Conservation (phyloP, 2,329 filamentous ascomycete genomes). For the Septoria linicola region DNA sequence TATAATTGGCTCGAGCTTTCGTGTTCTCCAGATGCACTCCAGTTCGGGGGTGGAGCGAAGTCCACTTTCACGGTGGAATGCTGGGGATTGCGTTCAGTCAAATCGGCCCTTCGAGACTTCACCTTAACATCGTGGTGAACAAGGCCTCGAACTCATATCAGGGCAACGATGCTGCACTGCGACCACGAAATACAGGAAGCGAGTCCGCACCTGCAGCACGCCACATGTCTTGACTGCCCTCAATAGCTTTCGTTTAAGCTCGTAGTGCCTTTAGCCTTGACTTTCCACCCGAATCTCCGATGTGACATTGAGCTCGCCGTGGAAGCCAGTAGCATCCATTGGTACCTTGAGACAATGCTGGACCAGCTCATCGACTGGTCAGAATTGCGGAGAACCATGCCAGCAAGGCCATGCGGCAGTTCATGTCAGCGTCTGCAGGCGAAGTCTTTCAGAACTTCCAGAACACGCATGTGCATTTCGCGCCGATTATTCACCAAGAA, state of each 20-base stretch:
- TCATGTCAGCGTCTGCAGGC: background rate
- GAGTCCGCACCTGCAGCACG: conserved; percentile 4
- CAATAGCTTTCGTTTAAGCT: background rate
- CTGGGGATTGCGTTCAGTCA: no score
- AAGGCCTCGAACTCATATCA: no score
- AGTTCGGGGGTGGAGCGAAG: no score
- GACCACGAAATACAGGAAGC: conserved; percentile 1
- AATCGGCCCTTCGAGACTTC: no score
- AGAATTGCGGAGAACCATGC: conserved; percentile 1
- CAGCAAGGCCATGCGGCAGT: background rate
- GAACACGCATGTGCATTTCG: background rate
- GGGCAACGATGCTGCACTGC: no score
- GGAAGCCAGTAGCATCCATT: background rate
- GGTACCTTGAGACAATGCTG: background rate
- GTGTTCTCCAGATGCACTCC: no score
- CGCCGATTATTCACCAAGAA: background rate
- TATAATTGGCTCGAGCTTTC: no score
- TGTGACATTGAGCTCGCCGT: background rate
- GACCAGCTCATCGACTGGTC: background rate
- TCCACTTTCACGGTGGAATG: no score
- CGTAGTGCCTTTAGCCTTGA: conserved; percentile 1
- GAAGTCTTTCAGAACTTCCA: background rate
- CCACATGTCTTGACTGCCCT: background rate
- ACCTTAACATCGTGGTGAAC: no score
- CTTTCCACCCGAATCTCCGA: conserved; percentile 1